A percentile compares a stretch with the other conserved stretches of the same genome.
phyloP scores from a whole-genome alignment of 1,139 yeast genomes.

The Debaryomyces udenii region DNA sequence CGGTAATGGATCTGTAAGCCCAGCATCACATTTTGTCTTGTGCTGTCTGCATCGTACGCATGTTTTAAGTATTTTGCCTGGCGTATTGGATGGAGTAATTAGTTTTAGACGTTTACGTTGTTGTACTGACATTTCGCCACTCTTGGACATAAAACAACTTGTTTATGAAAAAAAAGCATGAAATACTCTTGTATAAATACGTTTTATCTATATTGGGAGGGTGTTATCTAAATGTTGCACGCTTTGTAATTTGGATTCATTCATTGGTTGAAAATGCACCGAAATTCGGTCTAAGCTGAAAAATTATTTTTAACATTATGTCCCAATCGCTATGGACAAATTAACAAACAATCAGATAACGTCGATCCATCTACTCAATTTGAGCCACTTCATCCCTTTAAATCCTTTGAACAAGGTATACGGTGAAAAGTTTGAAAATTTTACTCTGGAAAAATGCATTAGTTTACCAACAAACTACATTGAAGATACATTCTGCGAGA shows the following conservation, averaged over 20 bases:
- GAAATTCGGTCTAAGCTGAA: constrained; percentile 14
- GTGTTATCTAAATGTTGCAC: constrained; percentile 5
- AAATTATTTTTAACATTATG: constrained; percentile 1
- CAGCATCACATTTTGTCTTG: constrained; percentile 66
- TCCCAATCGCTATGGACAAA: constrained; percentile 11
- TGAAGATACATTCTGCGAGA: constrained; percentile 40
- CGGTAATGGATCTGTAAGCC: constrained; percentile 51
- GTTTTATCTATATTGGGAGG: too few relatives aligned
- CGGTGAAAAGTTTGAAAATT: constrained; percentile 25
- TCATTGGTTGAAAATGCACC: constrained; percentile 14
- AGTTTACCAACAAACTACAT: constrained; percentile 30
- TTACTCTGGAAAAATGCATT: constrained; percentile 27
- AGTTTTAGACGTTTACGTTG: constrained; percentile 26
- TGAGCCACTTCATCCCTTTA: constrained; percentile 31
- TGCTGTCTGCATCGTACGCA: constrained; percentile 67
- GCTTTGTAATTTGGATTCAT: constrained; percentile 9
- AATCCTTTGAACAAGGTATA: constrained; percentile 31
- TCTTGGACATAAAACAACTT: too few relatives aligned
- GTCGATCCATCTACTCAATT: constrained; percentile 32
- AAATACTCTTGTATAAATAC: constrained; percentile 1
- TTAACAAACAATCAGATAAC: constrained; percentile 22
- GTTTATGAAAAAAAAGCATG: constrained; percentile 13
- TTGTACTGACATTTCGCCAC: constrained; percentile 22
- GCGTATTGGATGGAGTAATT: constrained; percentile 22
- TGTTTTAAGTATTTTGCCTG: constrained; percentile 49